Conservation (phyloP, 1,284 basidiomycete species). For the Microbotryum violaceum region DNA sequence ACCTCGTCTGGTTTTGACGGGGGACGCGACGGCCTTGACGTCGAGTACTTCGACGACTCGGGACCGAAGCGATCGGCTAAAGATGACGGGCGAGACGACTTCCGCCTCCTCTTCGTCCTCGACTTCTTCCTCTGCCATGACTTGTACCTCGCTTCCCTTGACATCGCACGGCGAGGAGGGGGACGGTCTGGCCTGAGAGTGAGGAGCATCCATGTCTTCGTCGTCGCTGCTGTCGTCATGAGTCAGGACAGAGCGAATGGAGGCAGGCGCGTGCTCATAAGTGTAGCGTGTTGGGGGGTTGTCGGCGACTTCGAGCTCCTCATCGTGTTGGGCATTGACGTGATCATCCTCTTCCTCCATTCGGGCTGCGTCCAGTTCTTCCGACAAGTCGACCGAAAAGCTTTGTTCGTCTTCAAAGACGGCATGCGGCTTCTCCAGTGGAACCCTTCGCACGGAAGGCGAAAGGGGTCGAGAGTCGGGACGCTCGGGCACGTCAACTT, state of each 20-base stretch:
- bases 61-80: constrained; percentile 10
- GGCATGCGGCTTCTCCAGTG: neutral
- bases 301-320: neutral
- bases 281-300: neutral
- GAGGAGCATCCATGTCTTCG: constrained; percentile 2
- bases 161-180: neutral
- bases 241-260: constrained; percentile 11
- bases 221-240: constrained; percentile 2
- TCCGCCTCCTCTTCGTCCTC: neutral
- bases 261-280: constrained; percentile 1
- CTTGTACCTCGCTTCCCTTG: constrained; percentile 12
- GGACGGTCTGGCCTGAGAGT: neutral
- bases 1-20: neutral
- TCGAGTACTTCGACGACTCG: constrained; percentile 12
- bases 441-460: no score
- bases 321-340: neutral
- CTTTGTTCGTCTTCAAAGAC: neutral
- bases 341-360: neutral
- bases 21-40: constrained; percentile 1
- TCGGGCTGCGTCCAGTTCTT: neutral
- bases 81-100: neutral
- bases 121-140: constrained; percentile 14
- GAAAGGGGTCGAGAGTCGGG: neutral
- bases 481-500: neutral
- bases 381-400: neutral